Percentiles rank a stretch among this genome's conserved stretches.
These are phyloP conservation scores for Silene vulgaris DNA, from an alignment of 179 eudicot genomes.

Conservation along the genomic window DNA sequence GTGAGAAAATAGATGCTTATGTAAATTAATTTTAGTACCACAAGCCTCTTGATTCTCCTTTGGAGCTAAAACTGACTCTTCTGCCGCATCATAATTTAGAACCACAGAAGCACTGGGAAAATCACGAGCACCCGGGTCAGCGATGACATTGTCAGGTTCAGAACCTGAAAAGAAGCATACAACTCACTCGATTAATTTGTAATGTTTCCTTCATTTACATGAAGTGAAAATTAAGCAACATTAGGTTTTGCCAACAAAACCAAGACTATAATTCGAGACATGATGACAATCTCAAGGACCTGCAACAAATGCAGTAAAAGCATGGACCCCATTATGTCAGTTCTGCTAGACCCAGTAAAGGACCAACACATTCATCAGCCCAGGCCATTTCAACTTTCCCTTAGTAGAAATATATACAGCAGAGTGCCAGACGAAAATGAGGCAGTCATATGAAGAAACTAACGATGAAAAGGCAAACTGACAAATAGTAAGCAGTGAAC, in stretches of 20 bases:
- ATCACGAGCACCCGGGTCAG: constrained; percentile 7
- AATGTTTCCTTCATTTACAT: not conserved
- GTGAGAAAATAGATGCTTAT: too few relatives aligned
- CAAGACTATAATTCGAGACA: constrained; percentile 2
- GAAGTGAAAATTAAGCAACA: too few relatives aligned
- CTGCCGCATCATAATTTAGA: not conserved
- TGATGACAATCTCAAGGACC: not conserved
- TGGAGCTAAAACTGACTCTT: constrained; percentile 1
- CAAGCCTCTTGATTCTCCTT: not conserved
- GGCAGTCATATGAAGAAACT: too few relatives aligned
- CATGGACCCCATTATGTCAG: constrained; percentile 3
- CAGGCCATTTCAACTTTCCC: not conserved
- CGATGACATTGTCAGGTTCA: constrained; percentile 3
- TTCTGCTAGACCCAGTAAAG: not conserved
- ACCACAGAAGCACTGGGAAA: not conserved
- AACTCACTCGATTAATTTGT: not conserved
- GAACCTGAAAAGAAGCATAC: not conserved
- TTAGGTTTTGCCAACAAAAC: not conserved
- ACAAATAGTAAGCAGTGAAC: too few relatives aligned
- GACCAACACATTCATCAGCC: not conserved
- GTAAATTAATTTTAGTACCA: not conserved
- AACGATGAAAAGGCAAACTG: too few relatives aligned
- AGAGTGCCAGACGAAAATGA: too few relatives aligned
- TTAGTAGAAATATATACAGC: not conserved
- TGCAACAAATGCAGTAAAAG: not conserved